Evolutionary conservation across 139 green algal genomes (phyloP).

Genomic region (Nannochloris sp.): DNA sequence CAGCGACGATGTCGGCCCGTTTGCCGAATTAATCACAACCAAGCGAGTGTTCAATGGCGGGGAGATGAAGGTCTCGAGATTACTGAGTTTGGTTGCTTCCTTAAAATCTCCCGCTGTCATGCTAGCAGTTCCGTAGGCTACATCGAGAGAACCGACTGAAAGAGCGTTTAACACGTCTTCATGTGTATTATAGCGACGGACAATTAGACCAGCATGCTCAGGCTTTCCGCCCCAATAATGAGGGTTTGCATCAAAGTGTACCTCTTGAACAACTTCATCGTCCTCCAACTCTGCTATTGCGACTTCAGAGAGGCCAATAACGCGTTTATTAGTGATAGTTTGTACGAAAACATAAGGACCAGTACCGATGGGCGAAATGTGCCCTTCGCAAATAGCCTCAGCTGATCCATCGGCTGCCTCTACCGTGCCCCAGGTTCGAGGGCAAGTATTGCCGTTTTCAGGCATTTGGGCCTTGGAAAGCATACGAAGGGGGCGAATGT

Average conservation of each 20-base stretch:
- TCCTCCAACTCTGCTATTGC: background rate
- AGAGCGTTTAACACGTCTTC: background rate
- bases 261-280: background rate
- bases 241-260: background rate
- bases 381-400: background rate
- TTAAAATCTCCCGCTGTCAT: background rate
- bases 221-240: background rate
- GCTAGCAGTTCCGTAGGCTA: background rate
- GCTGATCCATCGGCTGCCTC: background rate
- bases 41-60: background rate
- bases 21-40: background rate
- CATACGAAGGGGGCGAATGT: background rate
- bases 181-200: background rate
- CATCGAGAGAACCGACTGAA: background rate
- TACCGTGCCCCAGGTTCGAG: background rate
- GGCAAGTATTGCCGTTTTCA: background rate
- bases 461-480: background rate
- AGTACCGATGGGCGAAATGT: background rate
- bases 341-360: background rate
- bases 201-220: background rate
- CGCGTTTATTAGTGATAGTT: background rate
- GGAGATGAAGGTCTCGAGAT: too few relatives aligned
- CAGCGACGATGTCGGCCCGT: background rate
- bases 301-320: background rate
- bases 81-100: background rate